phyloP scores from a whole-genome alignment of 2,329 filamentous ascomycete genomes.

The Penicillium vulpinum region DNA sequence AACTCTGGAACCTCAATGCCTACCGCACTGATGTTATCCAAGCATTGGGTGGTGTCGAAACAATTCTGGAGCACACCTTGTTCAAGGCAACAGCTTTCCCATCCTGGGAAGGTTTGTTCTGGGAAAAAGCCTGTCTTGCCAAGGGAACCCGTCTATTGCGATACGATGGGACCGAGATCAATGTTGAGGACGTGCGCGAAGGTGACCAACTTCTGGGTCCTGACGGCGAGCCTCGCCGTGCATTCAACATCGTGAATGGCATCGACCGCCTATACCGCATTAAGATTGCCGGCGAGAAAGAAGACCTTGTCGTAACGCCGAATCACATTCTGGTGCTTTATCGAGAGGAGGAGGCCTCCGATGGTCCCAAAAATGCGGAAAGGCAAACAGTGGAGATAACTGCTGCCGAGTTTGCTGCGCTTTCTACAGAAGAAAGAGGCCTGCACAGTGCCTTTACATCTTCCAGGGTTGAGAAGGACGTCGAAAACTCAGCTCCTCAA shows the following conservation, averaged over 20 bases:
- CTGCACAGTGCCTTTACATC: conserved; percentile 37
- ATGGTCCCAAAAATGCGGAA: conserved; percentile 16
- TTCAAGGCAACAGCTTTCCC: conserved; percentile 98
- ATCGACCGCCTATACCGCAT: conserved; percentile 52
- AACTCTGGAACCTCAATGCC: conserved; percentile 94
- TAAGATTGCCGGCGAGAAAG: conserved; percentile 42
- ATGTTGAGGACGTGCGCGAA: conserved; percentile 52
- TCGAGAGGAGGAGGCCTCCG: conserved; percentile 27
- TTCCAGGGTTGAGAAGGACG: not conserved
- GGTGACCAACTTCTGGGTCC: conserved; percentile 53
- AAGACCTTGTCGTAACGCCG: conserved; percentile 53
- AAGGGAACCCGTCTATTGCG: conserved; percentile 49
- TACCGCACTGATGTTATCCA: conserved; percentile 98
- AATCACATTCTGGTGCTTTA: conserved; percentile 53
- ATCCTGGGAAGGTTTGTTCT: conserved; percentile 95
- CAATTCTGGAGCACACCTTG: conserved; percentile 91
- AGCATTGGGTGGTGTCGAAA: conserved; percentile 92
- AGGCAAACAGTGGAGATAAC: conserved; percentile 48
- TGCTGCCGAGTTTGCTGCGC: conserved; percentile 46
- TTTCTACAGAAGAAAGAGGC: conserved; percentile 39
- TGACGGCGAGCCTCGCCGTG: conserved; percentile 50
- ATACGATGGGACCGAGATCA: conserved; percentile 47
- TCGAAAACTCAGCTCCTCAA: not conserved
- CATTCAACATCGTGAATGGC: conserved; percentile 53
- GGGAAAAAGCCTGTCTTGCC: conserved; percentile 63